Base-by-base conservation (phyloP, 495 filamentous ascomycete species). In the Aspergillus ostianus region DNA sequence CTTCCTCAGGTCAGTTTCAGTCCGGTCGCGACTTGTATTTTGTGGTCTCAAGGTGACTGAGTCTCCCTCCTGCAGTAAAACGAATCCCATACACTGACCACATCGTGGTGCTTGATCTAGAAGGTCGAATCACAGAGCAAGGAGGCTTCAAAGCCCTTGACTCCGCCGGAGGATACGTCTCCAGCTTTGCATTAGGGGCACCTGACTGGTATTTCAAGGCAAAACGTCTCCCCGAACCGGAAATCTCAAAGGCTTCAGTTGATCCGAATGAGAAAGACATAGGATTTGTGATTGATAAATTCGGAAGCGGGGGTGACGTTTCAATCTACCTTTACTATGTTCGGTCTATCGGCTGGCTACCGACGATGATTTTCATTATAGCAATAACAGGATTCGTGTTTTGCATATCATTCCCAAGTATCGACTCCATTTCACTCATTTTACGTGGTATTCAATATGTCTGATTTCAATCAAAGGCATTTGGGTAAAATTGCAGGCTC, bases 241-340 rank as follows among this genome's bases (percentile, higher is more conserved):
- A 53, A 21, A 47, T 29, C 9, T 23, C 51, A 3, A 26, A 41
- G 6, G 44, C 47, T 0, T 17, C 49, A 15, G 44, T 64, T 9
- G 62, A 63, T 18, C 58, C 65, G 0, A 36, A 65, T 5, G 58
- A 73, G 17, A 67, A 69, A 48, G 59, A 61, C 49, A 65, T 70
- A 13, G 67, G 63, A 15, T 52, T 61, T 4, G 63, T 70, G 27
- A 63, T 64, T 20, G 73, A 73, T 56, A 66, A 65, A 9, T 75
- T 73, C 30, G 67, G 76, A 9, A 65, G 66, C 48, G 77, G 80
- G 1, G 84, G 84, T 6, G 84, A 88, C 58, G 60, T 80, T 0
- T 67, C 81, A 2, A 75, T 87, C 46, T 88, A 88, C 64, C 57
- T 72, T 0, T 89, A 87, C 63, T 90, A 89, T 55, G 67, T 85